phyloP scores from a whole-genome alignment of 2,329 filamentous ascomycete species.

The Rhinocladiella similis region DNA sequence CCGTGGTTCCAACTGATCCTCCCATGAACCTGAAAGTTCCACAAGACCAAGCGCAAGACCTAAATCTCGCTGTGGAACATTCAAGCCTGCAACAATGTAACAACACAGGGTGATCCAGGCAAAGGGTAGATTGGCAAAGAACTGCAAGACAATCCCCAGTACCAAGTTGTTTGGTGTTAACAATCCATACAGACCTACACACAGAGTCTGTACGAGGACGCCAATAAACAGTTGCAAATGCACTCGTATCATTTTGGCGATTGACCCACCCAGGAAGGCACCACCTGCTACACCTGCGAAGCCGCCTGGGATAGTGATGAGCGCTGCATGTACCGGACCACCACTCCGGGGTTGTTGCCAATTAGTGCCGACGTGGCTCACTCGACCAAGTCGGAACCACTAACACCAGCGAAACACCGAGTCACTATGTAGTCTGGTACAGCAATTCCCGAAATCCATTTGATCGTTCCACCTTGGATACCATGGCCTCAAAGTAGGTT shows the following conservation, averaged over 20 bases:
- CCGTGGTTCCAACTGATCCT: conserved; percentile 26
- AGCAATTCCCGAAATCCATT: too few species aligned
- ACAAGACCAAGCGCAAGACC: conserved; percentile 28
- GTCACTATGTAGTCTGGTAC: too few species aligned
- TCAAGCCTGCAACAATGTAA: conserved; percentile 2
- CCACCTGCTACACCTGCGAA: conserved; percentile 14
- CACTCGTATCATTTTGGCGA: conserved; percentile 6
- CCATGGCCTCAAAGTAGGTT: too few species aligned
- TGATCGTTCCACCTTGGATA: too few species aligned
- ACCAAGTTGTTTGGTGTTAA: not conserved
- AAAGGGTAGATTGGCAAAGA: conserved; percentile 4
- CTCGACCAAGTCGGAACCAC: too few species aligned
- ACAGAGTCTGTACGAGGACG: conserved; percentile 2
- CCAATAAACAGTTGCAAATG: not conserved
- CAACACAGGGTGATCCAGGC: conserved; percentile 4
- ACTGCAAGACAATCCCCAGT: conserved; percentile 1
- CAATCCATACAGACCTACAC: not conserved
- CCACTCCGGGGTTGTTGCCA: conserved; percentile 25
- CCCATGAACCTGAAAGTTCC: conserved; percentile 25
- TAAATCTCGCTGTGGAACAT: conserved; percentile 27
- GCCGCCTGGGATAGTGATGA: conserved; percentile 38
- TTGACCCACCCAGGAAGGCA: not conserved
- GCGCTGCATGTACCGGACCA: conserved; percentile 35
- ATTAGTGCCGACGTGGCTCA: too few species aligned
- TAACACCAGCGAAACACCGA: too few species aligned